Percentiles rank a stretch among this genome's conserved stretches.
Evolutionary conservation across 2,329 filamentous ascomycete genomes (phyloP).

Genomic region (Ophiostoma perfectum): DNA sequence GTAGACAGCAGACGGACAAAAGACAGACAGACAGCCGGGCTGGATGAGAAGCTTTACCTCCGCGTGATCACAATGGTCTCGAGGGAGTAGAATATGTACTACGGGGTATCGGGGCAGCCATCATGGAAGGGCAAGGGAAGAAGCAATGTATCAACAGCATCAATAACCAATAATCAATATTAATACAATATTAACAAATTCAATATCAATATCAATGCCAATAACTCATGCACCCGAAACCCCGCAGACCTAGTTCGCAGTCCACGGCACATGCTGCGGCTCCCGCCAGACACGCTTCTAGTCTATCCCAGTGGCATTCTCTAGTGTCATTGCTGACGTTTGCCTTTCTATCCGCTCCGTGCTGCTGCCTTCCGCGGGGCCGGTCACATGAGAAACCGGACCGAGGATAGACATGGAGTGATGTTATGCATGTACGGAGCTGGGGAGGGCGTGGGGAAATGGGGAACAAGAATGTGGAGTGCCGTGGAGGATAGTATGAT

Average conservation of each 20-base stretch:
- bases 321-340: neutral
- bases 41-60: no score
- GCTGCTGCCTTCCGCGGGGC: neutral
- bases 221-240: neutral
- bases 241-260: neutral
- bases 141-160: no score
- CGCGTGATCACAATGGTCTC: no score
- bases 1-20: no score
- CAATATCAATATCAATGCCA: neutral
- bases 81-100: no score
- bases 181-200: neutral
- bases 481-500: neutral
- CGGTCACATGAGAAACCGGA: neutral
- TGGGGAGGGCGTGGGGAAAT: slow-evolving; percentile 1
- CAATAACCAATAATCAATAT: neutral
- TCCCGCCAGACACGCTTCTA: neutral
- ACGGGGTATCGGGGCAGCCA: no score
- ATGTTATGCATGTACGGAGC: neutral
- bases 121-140: no score
- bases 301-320: neutral
- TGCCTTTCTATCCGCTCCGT: neutral
- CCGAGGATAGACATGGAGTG: slow-evolving; percentile 1
- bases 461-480: neutral
- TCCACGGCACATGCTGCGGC: neutral
- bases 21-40: no score